Evolutionary conservation across 305 asterid genomes (phyloP).

Genomic region (Petunia hybrid): DNA sequence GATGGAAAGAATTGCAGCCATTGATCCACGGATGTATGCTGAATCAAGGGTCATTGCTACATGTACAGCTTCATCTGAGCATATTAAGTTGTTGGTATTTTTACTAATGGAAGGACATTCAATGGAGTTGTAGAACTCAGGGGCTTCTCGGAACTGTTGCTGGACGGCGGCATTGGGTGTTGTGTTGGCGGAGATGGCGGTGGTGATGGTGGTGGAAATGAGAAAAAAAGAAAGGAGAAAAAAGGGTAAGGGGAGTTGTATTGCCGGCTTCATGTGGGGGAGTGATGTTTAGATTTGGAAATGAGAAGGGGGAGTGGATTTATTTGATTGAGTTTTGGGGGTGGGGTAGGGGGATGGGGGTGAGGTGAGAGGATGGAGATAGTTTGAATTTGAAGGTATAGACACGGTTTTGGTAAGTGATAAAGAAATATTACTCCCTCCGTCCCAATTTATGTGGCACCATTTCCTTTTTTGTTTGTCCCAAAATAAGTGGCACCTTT

Average conservation of each 20-base stretch:
- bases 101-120: slow-evolving; percentile 56
- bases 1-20: slow-evolving; percentile 85
- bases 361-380: background rate
- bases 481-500: too few relatives aligned
- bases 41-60: slow-evolving; percentile 90
- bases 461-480: too few relatives aligned
- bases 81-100: slow-evolving; percentile 31
- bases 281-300: slow-evolving; percentile 27
- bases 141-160: slow-evolving; percentile 77
- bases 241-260: slow-evolving; percentile 31
- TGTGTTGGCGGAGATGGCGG: background rate
- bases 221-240: slow-evolving; percentile 42
- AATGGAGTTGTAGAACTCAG: slow-evolving; percentile 79
- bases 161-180: slow-evolving; percentile 32
- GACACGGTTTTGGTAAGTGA: slow-evolving; percentile 37
- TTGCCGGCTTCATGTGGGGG: slow-evolving; percentile 51
- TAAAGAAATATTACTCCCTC: background rate
- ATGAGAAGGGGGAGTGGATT: slow-evolving; percentile 32
- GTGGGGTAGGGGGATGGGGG: background rate
- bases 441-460: too few relatives aligned
- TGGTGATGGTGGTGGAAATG: slow-evolving; percentile 23
- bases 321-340: slow-evolving; percentile 32
- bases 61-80: slow-evolving; percentile 66
- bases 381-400: slow-evolving; percentile 37
- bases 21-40: slow-evolving; percentile 86